A percentile compares a stretch with the other conserved stretches of the same genome.
Evolutionary conservation across 2,329 filamentous ascomycete genomes (phyloP).

Genomic region (Venturia nashicola): DNA sequence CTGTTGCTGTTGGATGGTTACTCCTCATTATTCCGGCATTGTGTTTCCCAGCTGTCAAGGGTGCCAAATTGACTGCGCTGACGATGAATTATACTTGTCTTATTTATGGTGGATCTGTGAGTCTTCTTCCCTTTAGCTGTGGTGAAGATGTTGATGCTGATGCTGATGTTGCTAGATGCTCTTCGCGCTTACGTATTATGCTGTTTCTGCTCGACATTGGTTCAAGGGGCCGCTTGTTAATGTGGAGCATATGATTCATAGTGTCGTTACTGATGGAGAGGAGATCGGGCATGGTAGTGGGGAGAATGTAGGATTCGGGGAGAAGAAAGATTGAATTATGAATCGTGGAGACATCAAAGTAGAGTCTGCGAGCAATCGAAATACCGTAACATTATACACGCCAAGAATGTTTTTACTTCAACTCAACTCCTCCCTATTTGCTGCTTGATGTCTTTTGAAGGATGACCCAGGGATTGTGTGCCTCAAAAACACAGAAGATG

Average conservation of each 20-base stretch:
- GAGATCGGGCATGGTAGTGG: neutral
- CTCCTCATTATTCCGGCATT: conserved; percentile 56
- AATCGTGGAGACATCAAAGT: neutral
- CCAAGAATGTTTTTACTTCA: no score
- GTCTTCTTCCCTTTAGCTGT: neutral
- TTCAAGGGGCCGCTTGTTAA: conserved; percentile 61
- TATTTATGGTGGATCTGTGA: conserved; percentile 45
- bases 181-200: conserved; percentile 47
- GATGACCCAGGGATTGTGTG: no score
- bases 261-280: neutral
- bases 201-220: conserved; percentile 52
- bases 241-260: conserved; percentile 40
- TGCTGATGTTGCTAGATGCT: conserved; percentile 40
- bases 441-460: no score
- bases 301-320: neutral
- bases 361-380: neutral
- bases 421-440: no score
- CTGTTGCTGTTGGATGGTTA: conserved; percentile 36
- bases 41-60: conserved; percentile 48
- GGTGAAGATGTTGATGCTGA: neutral
- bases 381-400: neutral
- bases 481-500: no score
- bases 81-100: conserved; percentile 59
- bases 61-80: conserved; percentile 38
- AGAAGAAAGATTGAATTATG: neutral